Percentiles rank a stretch among this genome's conserved stretches.
Conservation (phyloP, 805 yeast genomes). For the Suhomyces pyralidae region DNA sequence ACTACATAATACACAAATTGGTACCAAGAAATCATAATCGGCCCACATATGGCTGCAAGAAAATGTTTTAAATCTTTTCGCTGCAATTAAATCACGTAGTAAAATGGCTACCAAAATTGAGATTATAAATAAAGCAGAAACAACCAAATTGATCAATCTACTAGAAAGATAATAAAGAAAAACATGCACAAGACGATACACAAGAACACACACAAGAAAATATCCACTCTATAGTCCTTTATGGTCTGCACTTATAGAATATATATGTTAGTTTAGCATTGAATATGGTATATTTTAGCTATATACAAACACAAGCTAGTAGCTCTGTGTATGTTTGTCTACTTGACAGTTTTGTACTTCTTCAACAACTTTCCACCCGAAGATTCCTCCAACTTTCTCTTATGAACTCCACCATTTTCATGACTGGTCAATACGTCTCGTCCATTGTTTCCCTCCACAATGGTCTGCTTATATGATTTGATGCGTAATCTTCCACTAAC, state of each 20-base stretch:
- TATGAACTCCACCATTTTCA: slow-evolving; percentile 12
- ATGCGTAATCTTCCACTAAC: slow-evolving; percentile 72
- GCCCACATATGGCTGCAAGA: too few relatives aligned
- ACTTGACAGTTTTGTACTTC: slow-evolving; percentile 8
- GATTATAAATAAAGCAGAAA: too few relatives aligned
- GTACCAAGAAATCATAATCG: too few relatives aligned
- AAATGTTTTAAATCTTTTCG: too few relatives aligned
- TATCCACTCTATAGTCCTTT: too few relatives aligned
- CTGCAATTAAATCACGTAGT: too few relatives aligned
- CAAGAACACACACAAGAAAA: too few relatives aligned
- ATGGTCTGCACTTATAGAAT: too few relatives aligned
- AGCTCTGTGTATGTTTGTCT: neutral
- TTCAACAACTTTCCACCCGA: slow-evolving; percentile 24
- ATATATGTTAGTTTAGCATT: neutral
- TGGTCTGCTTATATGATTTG: slow-evolving; percentile 74
- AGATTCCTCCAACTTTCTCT: slow-evolving; percentile 20
- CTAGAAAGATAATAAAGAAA: too few relatives aligned
- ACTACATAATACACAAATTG: neutral
- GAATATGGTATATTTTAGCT: neutral
- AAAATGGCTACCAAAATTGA: too few relatives aligned
- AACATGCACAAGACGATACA: too few relatives aligned
- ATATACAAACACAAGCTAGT: neutral
- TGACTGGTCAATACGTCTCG: slow-evolving; percentile 28
- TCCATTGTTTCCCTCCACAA: slow-evolving; percentile 48
- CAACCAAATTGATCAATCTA: too few relatives aligned